phyloP scores from a whole-genome alignment of 2,329 filamentous ascomycete species.

The Trichophyton simii region DNA sequence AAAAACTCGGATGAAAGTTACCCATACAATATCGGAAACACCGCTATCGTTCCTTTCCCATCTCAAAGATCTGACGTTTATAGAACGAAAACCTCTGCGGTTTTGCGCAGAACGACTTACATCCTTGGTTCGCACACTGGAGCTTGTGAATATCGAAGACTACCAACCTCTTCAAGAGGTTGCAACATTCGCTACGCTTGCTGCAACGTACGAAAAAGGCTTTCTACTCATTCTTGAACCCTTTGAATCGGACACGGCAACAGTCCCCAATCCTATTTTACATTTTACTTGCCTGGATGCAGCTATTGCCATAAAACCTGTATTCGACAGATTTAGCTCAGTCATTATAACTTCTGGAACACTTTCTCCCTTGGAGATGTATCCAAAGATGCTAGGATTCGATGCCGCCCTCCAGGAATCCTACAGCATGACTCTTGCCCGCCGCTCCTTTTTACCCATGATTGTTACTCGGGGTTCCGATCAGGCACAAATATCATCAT shows the following conservation, averaged over 20 bases:
- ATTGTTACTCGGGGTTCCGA: slow-evolving; percentile 92
- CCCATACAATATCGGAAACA: slow-evolving; percentile 93
- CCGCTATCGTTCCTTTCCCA: slow-evolving; percentile 87
- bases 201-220: slow-evolving; percentile 92
- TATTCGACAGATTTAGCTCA: slow-evolving; percentile 93
- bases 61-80: slow-evolving; percentile 90
- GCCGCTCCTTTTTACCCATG: slow-evolving; percentile 93
- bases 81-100: slow-evolving; percentile 81
- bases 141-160: slow-evolving; percentile 95
- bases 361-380: slow-evolving; percentile 95
- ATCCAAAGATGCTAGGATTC: slow-evolving; percentile 96
- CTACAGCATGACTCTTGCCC: slow-evolving; percentile 89
- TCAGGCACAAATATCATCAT: slow-evolving; percentile 81
- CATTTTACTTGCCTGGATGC: slow-evolving; percentile 96
- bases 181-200: slow-evolving; percentile 89
- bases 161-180: slow-evolving; percentile 95
- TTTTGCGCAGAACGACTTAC: slow-evolving; percentile 94
- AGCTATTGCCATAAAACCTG: slow-evolving; percentile 93
- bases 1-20: slow-evolving; percentile 95
- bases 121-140: slow-evolving; percentile 84
- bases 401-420: slow-evolving; percentile 88
- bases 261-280: slow-evolving; percentile 89
- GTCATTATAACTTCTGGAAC: slow-evolving; percentile 98
- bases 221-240: slow-evolving; percentile 95
- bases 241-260: slow-evolving; percentile 87